Percentiles rank a stretch among this genome's conserved stretches.
These are phyloP conservation scores for Trichoderma sp. DNA, from an alignment of 2,329 filamentous ascomycete species.

Conservation along the genomic window DNA sequence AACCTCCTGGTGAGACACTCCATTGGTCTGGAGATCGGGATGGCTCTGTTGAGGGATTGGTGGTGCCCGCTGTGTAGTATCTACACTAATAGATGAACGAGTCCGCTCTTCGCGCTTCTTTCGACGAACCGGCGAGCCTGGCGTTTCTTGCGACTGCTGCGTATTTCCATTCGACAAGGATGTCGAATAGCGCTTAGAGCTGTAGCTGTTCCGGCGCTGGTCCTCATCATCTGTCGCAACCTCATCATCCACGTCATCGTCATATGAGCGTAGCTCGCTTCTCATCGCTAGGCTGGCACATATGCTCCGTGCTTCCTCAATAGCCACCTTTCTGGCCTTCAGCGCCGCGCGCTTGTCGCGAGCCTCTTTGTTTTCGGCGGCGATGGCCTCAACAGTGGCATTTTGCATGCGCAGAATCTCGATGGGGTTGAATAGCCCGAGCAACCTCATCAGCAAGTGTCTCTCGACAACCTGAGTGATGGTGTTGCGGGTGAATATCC, in stretches of 20 bases:
- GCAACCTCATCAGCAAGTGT: conserved; percentile 54
- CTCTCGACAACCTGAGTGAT: conserved; percentile 56
- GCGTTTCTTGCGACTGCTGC: conserved; percentile 27
- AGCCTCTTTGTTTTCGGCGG: conserved; percentile 56
- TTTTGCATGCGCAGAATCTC: conserved; percentile 52
- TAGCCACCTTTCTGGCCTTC: conserved; percentile 52
- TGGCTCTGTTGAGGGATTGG: conserved; percentile 30
- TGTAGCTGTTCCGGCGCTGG: conserved; percentile 19
- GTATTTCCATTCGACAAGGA: conserved; percentile 24
- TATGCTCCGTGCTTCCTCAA: conserved; percentile 52
- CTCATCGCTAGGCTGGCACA: conserved; percentile 55
- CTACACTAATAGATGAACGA: conserved; percentile 25
- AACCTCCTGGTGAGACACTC: conserved; percentile 27
- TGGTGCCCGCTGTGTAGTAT: conserved; percentile 24
- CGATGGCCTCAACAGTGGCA: conserved; percentile 50
- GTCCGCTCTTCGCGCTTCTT: conserved; percentile 32
- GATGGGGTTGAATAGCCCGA: conserved; percentile 55
- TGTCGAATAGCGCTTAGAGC: conserved; percentile 25
- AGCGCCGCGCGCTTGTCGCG: conserved; percentile 51
- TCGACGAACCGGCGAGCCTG: conserved; percentile 30
- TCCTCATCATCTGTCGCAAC: conserved; percentile 37
- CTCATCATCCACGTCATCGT: conserved; percentile 39
- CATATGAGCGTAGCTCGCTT: conserved; percentile 49
- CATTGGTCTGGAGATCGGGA: conserved; percentile 26
- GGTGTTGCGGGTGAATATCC: conserved; percentile 55